phyloP scores from a whole-genome alignment of 2,329 filamentous ascomycete species.

The Calonectria naviculata region DNA sequence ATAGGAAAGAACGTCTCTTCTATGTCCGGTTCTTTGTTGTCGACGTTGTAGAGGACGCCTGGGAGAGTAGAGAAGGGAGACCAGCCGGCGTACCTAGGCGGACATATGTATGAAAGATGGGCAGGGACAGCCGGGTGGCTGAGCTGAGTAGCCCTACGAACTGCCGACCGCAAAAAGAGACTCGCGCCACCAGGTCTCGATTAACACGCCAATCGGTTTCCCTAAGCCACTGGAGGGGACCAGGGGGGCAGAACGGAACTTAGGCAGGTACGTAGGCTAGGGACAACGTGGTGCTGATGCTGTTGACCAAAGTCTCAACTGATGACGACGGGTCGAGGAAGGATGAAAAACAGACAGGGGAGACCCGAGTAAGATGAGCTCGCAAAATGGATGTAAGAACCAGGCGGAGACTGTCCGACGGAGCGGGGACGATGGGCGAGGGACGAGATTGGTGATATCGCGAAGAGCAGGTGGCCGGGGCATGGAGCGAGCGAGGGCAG shows the following conservation, averaged over 20 bases:
- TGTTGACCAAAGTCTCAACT: slow-evolving; percentile 22
- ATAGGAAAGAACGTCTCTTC: slow-evolving; percentile 27
- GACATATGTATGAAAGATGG: slow-evolving; percentile 33
- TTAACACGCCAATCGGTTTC: slow-evolving; percentile 19
- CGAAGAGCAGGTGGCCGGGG: slow-evolving; percentile 27
- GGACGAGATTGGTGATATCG: slow-evolving; percentile 26
- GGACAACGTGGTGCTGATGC: slow-evolving; percentile 18
- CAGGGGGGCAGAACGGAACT: slow-evolving; percentile 18
- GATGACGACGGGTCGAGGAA: slow-evolving; percentile 16
- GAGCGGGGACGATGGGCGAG: slow-evolving; percentile 13
- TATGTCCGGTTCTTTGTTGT: slow-evolving; percentile 9
- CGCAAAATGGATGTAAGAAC: not conserved
- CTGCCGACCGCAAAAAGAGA: slow-evolving; percentile 16
- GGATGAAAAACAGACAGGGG: slow-evolving; percentile 26
- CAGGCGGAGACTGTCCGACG: slow-evolving; percentile 9
- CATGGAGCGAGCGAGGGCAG: slow-evolving; percentile 18
- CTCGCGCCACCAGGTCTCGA: slow-evolving; percentile 21
- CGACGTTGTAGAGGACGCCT: slow-evolving; percentile 19
- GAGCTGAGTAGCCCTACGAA: slow-evolving; percentile 37
- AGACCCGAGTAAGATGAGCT: not conserved
- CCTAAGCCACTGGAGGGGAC: slow-evolving; percentile 30
- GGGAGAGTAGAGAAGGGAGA: not conserved
- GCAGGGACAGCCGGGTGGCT: slow-evolving; percentile 30
- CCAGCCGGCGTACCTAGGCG: slow-evolving; percentile 13
- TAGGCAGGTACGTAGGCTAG: slow-evolving; percentile 21